Evolutionary conservation across 176 grass and related monocot species (phyloP).

Genomic region (Leersia perrieri): DNA sequence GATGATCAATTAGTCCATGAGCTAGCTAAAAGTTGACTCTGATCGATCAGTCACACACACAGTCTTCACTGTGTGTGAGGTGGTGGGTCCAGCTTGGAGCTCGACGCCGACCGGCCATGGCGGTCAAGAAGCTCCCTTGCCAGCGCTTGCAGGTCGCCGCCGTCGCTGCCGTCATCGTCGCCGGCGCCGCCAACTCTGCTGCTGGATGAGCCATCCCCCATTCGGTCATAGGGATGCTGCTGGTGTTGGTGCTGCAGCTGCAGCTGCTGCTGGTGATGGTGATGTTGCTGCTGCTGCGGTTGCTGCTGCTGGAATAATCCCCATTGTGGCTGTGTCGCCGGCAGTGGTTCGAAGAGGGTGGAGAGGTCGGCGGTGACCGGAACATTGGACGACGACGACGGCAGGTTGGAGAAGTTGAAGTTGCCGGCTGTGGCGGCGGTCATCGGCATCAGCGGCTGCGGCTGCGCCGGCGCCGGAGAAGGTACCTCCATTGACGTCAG

Average conservation of each 20-base stretch:
- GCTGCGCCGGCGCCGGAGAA: conserved; percentile 19
- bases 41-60: background rate
- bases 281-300: conserved; percentile 34
- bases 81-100: conserved; percentile 9
- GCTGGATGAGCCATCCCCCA: background rate
- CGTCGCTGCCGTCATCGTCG: background rate
- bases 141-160: conserved; percentile 55
- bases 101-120: conserved; percentile 7
- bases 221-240: conserved; percentile 5
- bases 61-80: conserved; percentile 1
- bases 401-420: conserved; percentile 60
- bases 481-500: conserved; percentile 58
- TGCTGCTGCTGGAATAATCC: conserved; percentile 18
- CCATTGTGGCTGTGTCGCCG: conserved; percentile 20
- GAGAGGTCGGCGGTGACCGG: conserved; percentile 47
- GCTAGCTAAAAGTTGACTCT: background rate
- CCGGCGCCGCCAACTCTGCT: background rate
- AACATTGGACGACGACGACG: conserved; percentile 36
- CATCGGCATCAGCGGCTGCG: conserved; percentile 28
- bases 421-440: background rate
- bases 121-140: conserved; percentile 53
- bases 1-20: conserved; percentile 32
- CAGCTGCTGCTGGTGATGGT: conserved; percentile 21
- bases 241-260: conserved; percentile 29
- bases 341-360: conserved; percentile 28